These are phyloP conservation scores for Leptographium flavum DNA, from an alignment of 2,329 filamentous ascomycete species.

Conservation along the genomic window DNA sequence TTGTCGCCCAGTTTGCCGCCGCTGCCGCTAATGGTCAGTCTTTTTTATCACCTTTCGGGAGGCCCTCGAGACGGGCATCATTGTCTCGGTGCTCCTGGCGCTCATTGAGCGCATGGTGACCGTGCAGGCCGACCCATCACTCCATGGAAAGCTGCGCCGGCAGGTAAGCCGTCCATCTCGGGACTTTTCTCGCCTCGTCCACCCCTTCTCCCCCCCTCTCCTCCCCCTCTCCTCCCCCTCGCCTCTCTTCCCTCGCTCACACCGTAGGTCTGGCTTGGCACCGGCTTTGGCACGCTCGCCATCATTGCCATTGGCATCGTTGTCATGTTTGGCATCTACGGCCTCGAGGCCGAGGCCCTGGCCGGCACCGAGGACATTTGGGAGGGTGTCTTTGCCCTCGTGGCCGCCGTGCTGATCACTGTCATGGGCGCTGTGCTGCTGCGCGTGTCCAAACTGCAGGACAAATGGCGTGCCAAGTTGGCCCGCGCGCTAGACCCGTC, in stretches of 20 bases:
- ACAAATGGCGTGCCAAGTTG: constrained; percentile 66
- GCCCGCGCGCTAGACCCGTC: constrained; percentile 42
- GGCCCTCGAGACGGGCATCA: constrained; percentile 68
- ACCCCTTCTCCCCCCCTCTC: constrained; percentile 20
- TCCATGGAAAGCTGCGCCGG: constrained; percentile 56
- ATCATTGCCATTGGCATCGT: constrained; percentile 51
- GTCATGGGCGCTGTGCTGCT: constrained; percentile 61
- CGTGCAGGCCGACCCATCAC: constrained; percentile 40
- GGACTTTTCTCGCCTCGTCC: constrained; percentile 32
- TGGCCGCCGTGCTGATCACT: constrained; percentile 58
- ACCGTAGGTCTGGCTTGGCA: constrained; percentile 47
- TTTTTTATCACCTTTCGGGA: constrained; percentile 88
- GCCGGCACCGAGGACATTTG: constrained; percentile 51
- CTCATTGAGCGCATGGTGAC: constrained; percentile 70
- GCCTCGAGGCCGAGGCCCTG: constrained; percentile 48
- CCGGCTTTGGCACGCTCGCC: constrained; percentile 45
- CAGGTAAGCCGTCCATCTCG: constrained; percentile 79
- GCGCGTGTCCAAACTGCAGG: constrained; percentile 59
- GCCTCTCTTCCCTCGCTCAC: too few relatives aligned
- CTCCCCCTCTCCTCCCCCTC: background rate
- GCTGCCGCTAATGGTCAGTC: constrained; percentile 23
- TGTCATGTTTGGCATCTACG: constrained; percentile 63
- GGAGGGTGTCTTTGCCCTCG: constrained; percentile 55
- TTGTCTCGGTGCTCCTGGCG: constrained; percentile 72
- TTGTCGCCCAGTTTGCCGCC: background rate